Conservation (phyloP, 2,329 filamentous ascomycete species). For the Purpureocillium takamizusanense region DNA sequence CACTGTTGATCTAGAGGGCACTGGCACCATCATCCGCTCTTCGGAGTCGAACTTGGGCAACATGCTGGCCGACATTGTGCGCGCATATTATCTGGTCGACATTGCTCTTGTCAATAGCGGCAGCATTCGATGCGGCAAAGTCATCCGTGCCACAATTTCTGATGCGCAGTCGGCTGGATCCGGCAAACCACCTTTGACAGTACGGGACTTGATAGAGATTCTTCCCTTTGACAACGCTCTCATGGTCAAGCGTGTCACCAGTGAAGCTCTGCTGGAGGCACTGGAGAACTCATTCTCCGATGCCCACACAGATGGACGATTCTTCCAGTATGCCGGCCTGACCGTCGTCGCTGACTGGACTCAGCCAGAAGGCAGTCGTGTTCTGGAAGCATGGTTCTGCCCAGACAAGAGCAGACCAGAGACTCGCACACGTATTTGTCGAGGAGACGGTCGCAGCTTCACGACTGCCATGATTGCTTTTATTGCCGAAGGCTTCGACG, state of each 20-base stretch:
- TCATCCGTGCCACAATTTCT: constrained; percentile 4
- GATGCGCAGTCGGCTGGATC: not conserved
- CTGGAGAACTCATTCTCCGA: constrained; percentile 16
- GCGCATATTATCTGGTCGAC: constrained; percentile 14
- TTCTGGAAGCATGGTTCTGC: not conserved
- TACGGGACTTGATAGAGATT: constrained; percentile 15
- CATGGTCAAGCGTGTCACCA: constrained; percentile 12
- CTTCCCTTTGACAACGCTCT: constrained; percentile 14
- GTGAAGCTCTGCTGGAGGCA: constrained; percentile 7
- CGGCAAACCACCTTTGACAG: constrained; percentile 5
- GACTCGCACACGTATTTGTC: not conserved
- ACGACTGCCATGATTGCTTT: constrained; percentile 10
- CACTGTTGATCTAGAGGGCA: constrained; percentile 11
- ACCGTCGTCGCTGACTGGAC: constrained; percentile 10
- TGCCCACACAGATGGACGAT: constrained; percentile 15
- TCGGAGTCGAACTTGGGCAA: constrained; percentile 16
- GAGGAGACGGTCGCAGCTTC: not conserved
- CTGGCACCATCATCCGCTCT: constrained; percentile 9
- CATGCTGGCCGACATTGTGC: constrained; percentile 14
- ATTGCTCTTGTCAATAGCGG: constrained; percentile 16
- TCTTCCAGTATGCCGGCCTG: constrained; percentile 14
- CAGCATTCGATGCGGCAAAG: constrained; percentile 12
- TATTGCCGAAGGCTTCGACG: constrained; percentile 14
- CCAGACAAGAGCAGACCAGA: not conserved
- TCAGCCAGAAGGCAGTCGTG: constrained; percentile 3